Evolutionary conservation across 2,329 filamentous ascomycete genomes (phyloP).

Genomic region (Xylariaceae sp.): DNA sequence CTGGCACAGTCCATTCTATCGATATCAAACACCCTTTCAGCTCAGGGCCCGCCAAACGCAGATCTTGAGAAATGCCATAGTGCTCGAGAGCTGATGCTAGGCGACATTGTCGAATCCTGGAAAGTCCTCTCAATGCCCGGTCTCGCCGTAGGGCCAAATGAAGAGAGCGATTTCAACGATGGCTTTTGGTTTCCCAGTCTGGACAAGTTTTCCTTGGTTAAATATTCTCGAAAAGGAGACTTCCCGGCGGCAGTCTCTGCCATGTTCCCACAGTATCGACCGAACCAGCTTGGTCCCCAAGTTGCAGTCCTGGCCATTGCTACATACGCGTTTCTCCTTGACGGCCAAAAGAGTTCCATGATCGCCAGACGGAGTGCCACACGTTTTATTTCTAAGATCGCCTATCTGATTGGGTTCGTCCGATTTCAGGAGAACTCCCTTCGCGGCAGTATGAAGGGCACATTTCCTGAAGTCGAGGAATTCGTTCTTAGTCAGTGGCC

Average conservation of each 20-base stretch:
- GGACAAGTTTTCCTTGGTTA: slow-evolving; percentile 15
- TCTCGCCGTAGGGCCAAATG: slow-evolving; percentile 3
- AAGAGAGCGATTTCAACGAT: slow-evolving; percentile 16
- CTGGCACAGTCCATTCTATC: slow-evolving; percentile 29
- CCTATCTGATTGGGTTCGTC: slow-evolving; percentile 20
- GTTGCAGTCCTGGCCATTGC: slow-evolving; percentile 32
- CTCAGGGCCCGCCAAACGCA: slow-evolving; percentile 21
- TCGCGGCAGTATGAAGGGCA: slow-evolving; percentile 5
- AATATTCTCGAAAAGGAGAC: slow-evolving; percentile 15
- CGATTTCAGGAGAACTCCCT: slow-evolving; percentile 13
- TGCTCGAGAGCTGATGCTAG: slow-evolving; percentile 28
- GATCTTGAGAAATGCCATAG: slow-evolving; percentile 26
- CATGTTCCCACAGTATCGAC: slow-evolving; percentile 31
- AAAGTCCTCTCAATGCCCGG: slow-evolving; percentile 32
- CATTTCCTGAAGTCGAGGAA: slow-evolving; percentile 15
- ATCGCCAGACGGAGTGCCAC: slow-evolving; percentile 14
- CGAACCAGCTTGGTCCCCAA: slow-evolving; percentile 18
- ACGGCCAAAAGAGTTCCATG: slow-evolving; percentile 21
- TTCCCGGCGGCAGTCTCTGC: slow-evolving; percentile 26
- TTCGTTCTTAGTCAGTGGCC: slow-evolving; percentile 27
- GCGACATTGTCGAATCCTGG: slow-evolving; percentile 39
- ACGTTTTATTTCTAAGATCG: slow-evolving; percentile 22
- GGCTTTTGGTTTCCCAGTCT: slow-evolving; percentile 26
- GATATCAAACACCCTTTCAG: slow-evolving; percentile 8
- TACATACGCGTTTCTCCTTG: slow-evolving; percentile 34